Evolutionary conservation across 2,329 filamentous ascomycete genomes (phyloP).

Genomic region (Fusarium cicatricum): DNA sequence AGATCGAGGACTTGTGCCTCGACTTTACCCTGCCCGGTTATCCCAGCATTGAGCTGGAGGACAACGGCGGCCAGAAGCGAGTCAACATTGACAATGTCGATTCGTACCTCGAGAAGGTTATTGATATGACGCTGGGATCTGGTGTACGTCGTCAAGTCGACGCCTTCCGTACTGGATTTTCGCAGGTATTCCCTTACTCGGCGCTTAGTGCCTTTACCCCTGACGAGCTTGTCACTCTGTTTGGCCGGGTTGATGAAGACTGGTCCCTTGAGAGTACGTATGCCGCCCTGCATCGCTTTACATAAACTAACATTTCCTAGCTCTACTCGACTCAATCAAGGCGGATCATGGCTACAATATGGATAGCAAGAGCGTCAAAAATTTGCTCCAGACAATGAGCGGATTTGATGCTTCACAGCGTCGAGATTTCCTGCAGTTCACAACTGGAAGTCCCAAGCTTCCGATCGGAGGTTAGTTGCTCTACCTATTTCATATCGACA

Average conservation of each 20-base stretch:
- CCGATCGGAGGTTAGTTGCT: constrained; percentile 87
- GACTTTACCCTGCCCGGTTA: constrained; percentile 97
- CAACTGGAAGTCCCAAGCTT: constrained; percentile 96
- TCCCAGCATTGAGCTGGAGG: constrained; percentile 81
- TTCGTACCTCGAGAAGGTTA: constrained; percentile 84
- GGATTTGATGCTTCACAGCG: constrained; percentile 78
- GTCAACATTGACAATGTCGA: constrained; percentile 95
- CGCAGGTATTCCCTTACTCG: constrained; percentile 94
- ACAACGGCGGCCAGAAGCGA: constrained; percentile 75
- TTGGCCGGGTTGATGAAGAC: constrained; percentile 91
- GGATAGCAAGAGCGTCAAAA: constrained; percentile 95
- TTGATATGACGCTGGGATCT: constrained; percentile 89
- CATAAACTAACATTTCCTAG: constrained; percentile 52
- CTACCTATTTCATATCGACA: neutral
- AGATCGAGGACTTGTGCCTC: constrained; percentile 85
- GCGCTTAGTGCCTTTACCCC: constrained; percentile 94
- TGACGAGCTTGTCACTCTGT: constrained; percentile 92
- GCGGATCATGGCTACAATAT: constrained; percentile 99
- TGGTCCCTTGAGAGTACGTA: constrained; percentile 95
- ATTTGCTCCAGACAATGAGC: constrained; percentile 94
- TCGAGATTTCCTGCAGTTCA: constrained; percentile 96
- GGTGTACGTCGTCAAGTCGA: constrained; percentile 91
- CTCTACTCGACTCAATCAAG: constrained; percentile 97
- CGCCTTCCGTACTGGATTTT: constrained; percentile 90
- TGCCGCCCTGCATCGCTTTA: neutral